Percentiles rank a stretch among this genome's conserved stretches.
phyloP scores from a whole-genome alignment of 208 protist genomes.

The Trypanosomatidae sp. region DNA sequence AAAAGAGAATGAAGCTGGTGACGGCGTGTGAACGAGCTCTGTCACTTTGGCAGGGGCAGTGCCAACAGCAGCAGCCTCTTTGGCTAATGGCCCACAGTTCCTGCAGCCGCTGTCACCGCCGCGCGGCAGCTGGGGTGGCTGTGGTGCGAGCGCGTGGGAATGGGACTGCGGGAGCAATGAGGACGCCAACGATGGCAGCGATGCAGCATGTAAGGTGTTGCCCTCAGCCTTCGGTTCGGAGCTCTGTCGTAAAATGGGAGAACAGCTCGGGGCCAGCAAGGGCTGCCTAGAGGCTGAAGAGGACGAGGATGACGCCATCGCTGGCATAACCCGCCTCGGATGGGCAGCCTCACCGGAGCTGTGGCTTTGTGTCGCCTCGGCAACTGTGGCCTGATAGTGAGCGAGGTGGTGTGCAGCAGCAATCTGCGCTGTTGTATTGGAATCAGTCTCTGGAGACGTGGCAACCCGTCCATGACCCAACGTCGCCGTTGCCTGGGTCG shows the following conservation, averaged over 20 bases:
- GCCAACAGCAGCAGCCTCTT: neutral
- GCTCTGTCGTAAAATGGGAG: neutral
- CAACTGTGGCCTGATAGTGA: neutral
- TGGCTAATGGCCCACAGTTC: neutral
- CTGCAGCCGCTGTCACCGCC: neutral
- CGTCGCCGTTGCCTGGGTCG: neutral
- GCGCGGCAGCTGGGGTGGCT: neutral
- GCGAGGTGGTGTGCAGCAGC: neutral
- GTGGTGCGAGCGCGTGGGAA: neutral
- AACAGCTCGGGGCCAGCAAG: neutral
- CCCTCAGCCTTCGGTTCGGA: neutral
- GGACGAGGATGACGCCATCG: neutral
- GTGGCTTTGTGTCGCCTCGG: neutral
- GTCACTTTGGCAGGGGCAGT: neutral
- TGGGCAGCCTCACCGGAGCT: neutral
- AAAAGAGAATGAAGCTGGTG: neutral
- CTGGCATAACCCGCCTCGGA: neutral
- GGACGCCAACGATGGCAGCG: slow-evolving; percentile 3
- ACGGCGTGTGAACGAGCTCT: neutral
- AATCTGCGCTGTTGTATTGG: neutral
- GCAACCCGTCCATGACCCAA: neutral
- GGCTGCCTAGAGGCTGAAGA: neutral
- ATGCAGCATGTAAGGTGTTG: neutral
- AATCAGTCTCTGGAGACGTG: neutral
- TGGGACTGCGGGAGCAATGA: neutral